A percentile compares a stretch with the other conserved stretches of the same genome.
Conservation (phyloP, 1,284 basidiomycete genomes). For the Cutaneotrichosporon cutaneum region DNA sequence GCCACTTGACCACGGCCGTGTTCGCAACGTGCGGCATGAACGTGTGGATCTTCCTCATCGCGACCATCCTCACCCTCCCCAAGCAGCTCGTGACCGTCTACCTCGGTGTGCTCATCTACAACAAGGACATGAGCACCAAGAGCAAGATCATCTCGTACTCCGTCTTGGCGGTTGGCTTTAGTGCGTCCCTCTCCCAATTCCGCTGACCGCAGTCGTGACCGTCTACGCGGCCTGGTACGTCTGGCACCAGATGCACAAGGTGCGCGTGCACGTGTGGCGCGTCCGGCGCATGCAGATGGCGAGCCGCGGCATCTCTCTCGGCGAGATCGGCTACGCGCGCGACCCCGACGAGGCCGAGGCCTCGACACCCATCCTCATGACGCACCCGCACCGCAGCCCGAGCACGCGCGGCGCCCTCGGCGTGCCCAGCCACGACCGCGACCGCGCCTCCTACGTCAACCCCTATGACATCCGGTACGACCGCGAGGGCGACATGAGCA, state of each 20-base stretch:
- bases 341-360: slow-evolving; percentile 6
- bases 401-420: neutral
- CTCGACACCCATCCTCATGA: slow-evolving; percentile 1
- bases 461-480: slow-evolving; percentile 38
- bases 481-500: slow-evolving; percentile 31
- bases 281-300: slow-evolving; percentile 56
- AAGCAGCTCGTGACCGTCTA: slow-evolving; percentile 75
- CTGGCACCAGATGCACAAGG: slow-evolving; percentile 68
- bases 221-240: slow-evolving; percentile 80
- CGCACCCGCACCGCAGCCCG: neutral
- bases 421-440: neutral
- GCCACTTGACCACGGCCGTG: slow-evolving; percentile 59
- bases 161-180: slow-evolving; percentile 63
- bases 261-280: slow-evolving; percentile 71
- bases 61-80: slow-evolving; percentile 71
- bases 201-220: slow-evolving; percentile 60
- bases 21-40: slow-evolving; percentile 78
- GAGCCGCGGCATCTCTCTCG: slow-evolving; percentile 16
- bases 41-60: slow-evolving; percentile 66
- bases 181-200: slow-evolving; percentile 18
- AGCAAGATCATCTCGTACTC: slow-evolving; percentile 58
- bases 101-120: slow-evolving; percentile 63
- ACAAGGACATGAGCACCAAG: slow-evolving; percentile 54
- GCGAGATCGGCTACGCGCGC: slow-evolving; percentile 9
- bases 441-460: slow-evolving; percentile 30